Evolutionary conservation across 1,139 yeast species (phyloP), one percentile per base, ranked within the genome.

Genomic region (Schwanniomyces etchellsii): DNA sequence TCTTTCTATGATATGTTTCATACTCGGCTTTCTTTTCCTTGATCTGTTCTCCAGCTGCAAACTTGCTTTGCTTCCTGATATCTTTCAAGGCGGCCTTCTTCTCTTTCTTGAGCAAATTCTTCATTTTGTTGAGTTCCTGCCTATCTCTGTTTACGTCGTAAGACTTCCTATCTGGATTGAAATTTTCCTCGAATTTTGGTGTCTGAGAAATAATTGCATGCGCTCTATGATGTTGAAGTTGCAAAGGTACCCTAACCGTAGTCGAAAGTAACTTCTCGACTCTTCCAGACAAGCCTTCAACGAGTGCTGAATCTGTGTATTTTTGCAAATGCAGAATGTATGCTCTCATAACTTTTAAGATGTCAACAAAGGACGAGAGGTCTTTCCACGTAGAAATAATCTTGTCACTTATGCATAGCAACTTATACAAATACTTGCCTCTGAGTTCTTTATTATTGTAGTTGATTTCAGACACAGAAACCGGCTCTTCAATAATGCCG

Each of bases 121-220:
- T 78, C 64, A 91, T 74, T 69, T 91, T 91, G 54, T 70, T 70
- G 44, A 85, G 60, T 54, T 91, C 97, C 45, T 81, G 85, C 55
- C 94, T 74, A 38, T 81, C 79, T 43, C 78, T 70, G 53, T 89
- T 83, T 34, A 81, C 74, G 53, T 89, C 96, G 55, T 88, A 84
- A 10, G 95, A 83, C 60, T 84, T 86, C 75, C 81, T 84, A 51
- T 86, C 96, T 36, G 96, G 95, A 61, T 88, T 89, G 73, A 81
- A 93, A 64, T 88, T 86, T 50, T 86, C 97, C 59, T 89, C 97
- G 52, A 83, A 93, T 59, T 84, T 81, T 42, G 99, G 99, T 26
- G 89, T 82, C 50, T 71, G 74, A 2, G 95, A 75, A 29, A 91
- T 81, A 48, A 93, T 82, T 3, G 96, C 83, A 35, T 91, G 56